A percentile compares a stretch with the other conserved stretches of the same genome.
These are phyloP conservation scores for Fusarium sororula DNA, from an alignment of 2,329 filamentous ascomycete species.

Conservation along the genomic window DNA sequence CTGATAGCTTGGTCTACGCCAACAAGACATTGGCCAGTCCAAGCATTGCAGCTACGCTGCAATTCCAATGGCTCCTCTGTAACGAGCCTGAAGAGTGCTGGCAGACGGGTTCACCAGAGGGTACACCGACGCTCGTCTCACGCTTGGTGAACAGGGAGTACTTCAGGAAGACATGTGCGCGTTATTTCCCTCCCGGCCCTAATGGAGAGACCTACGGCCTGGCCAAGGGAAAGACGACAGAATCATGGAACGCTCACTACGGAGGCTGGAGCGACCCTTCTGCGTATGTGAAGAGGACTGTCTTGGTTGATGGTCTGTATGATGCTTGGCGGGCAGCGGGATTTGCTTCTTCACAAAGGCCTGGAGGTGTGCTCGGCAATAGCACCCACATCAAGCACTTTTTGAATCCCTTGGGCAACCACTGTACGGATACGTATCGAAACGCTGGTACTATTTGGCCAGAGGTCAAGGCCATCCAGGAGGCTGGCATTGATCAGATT, in stretches of 20 bases:
- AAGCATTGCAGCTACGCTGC: background rate
- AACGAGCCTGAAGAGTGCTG: slow-evolving; percentile 1
- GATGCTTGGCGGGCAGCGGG: background rate
- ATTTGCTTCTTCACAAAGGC: background rate
- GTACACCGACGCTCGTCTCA: background rate
- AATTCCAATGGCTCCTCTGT: background rate
- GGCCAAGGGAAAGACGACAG: background rate
- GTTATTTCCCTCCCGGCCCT: background rate
- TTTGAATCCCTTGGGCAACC: background rate
- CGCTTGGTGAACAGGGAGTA: background rate
- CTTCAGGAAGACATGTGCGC: background rate
- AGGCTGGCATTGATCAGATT: background rate
- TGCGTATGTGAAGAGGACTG: background rate
- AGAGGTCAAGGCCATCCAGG: background rate
- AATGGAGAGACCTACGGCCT: background rate
- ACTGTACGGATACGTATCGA: background rate
- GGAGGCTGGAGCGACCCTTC: slow-evolving; percentile 5
- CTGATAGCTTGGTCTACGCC: background rate
- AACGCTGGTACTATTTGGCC: slow-evolving; percentile 2
- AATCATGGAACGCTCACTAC: background rate
- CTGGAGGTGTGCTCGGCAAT: background rate
- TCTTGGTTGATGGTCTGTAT: background rate
- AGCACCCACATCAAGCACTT: slow-evolving; percentile 2
- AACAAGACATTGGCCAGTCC: background rate
- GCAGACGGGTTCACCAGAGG: background rate